Evolutionary conservation across 2,329 filamentous ascomycete species (phyloP), one percentile per base, ranked within the genome.

Genomic region (Pezicula radicicola): DNA sequence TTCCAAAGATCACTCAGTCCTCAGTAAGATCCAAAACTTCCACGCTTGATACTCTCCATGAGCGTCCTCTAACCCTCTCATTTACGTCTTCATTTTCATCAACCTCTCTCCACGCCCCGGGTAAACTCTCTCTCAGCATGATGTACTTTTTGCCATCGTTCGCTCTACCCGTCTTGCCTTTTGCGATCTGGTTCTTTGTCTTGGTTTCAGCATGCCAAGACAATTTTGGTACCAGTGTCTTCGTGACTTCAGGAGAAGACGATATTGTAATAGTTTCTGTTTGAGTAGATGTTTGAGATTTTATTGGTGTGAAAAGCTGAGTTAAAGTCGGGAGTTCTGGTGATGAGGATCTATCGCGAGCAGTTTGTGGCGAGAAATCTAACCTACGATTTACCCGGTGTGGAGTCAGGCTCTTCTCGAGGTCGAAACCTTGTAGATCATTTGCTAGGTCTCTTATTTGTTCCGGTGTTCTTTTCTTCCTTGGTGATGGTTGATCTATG

Each of bases 81-180:
- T 43, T 21, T 40, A 25, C 49, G 25, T 50, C 28, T 43, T 61
- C 58, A 37, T 54, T 48, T 40, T 57, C 54, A 46, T 58, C 58
- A 12, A 62, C 45, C 50, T 63, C 60, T 51, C 63, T 66, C 65
- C 67, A 71, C 2, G 62, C 60, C 3, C 69, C 69, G 6, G 64
- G 65, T 25, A 70, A 55, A 54, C 65, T 68, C 12, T 69, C 64
- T n/a, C 69, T 56, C 4, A 63, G 52, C 30, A 65, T 54, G 6
- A 67, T 61, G 40, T 56, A 64, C 42, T 62, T 57, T 42, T 63
- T 63, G 8, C 55, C 49, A 27, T 52, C 59, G 36, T 36, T 36
- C 25, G 33, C 44, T 6, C 44, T 53, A 4, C 13, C 43, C 39
- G 7, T 16, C 39, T 44, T 46, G 27, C 19, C 25, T 19, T 37